Evolutionary conservation across 2,329 filamentous ascomycete genomes (phyloP), one percentile per base, ranked within the genome.

Genomic region (Lithohypha guttulata): DNA sequence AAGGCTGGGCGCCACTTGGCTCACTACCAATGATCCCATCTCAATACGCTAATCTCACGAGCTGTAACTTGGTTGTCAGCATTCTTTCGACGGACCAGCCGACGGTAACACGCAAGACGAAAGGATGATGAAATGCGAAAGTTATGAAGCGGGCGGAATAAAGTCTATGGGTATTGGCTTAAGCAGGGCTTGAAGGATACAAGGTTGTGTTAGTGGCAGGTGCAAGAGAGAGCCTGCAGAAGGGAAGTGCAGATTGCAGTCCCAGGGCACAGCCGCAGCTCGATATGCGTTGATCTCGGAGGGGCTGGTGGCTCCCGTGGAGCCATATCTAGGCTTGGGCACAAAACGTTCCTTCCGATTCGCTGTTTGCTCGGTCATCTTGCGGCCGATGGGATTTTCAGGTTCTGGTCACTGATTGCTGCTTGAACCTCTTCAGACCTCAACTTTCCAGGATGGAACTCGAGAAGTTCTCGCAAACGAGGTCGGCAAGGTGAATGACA

Each of bases 1-100:
- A 52, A 78, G 70, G 64, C 84, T 78, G 61, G 82, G 73, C 63
- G 78, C 76, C 66, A 78, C 78, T 68, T 89, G 84, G 64, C 66
- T 67, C 53, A 75, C 61, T 55, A 75, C 63, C 51, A 76, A 61
- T 57, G 72, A 73, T 65, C 70, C 71, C 73, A 77, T 77, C 59
- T 66, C 72, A 65, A 61, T 61, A 50, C 27, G 37, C 42, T 22
- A 34, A 19, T 41, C 42, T 39, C 21, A 47, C 31, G 33, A 44
- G 43, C 47, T 51, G 47, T 23, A 28, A 34, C n/a, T 20, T 30
- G n/a, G 14, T 13, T 39, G 35, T 39, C 27, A 39, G 35, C 26
- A 39, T 39, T 39, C 17, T 22, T 18, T 22, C 35, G 35, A 30
- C 35, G 35, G 35, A 31, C 35, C 35, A 39, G 35, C 35, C 35